A percentile compares a stretch with the other conserved stretches of the same genome.
Conservation (phyloP, 257 asterid genomes). For the Solanum etuberosum region DNA sequence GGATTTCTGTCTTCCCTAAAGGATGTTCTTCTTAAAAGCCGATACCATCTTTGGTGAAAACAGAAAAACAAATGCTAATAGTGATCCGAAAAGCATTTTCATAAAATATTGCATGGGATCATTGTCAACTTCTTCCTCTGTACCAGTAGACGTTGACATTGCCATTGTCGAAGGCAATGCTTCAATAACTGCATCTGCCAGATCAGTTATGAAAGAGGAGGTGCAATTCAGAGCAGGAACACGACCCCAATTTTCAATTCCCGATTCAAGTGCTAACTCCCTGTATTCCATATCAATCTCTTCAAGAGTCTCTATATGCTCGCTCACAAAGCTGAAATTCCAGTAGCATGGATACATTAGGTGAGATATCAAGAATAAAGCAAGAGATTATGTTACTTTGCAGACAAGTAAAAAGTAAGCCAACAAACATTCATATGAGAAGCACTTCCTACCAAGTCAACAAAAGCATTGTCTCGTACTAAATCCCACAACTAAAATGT, state of each 20-base stretch:
- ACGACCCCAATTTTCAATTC: constrained; percentile 88
- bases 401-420: neutral
- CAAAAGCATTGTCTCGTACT: neutral
- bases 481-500: neutral
- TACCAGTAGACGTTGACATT: constrained; percentile 26
- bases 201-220: constrained; percentile 65
- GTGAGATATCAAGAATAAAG: neutral
- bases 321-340: constrained; percentile 81
- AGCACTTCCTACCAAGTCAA: neutral
- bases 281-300: constrained; percentile 96
- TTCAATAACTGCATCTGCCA: constrained; percentile 88
- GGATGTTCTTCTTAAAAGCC: constrained; percentile 33
- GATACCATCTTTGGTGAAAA: constrained; percentile 38
- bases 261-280: constrained; percentile 79
- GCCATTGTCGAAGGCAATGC: constrained; percentile 77
- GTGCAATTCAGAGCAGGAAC: constrained; percentile 96
- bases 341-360: neutral
- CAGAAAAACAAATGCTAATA: constrained; percentile 64
- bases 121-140: constrained; percentile 25
- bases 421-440: neutral
- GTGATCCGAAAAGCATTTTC: constrained; percentile 62
- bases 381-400: neutral
- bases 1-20: neutral
- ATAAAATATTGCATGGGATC: constrained; percentile 32
- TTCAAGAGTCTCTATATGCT: constrained; percentile 97